A percentile compares a stretch with the other conserved stretches of the same genome.
Evolutionary conservation across 495 filamentous ascomycete genomes (phyloP).

Genomic region (Aspergillus nanangensis): DNA sequence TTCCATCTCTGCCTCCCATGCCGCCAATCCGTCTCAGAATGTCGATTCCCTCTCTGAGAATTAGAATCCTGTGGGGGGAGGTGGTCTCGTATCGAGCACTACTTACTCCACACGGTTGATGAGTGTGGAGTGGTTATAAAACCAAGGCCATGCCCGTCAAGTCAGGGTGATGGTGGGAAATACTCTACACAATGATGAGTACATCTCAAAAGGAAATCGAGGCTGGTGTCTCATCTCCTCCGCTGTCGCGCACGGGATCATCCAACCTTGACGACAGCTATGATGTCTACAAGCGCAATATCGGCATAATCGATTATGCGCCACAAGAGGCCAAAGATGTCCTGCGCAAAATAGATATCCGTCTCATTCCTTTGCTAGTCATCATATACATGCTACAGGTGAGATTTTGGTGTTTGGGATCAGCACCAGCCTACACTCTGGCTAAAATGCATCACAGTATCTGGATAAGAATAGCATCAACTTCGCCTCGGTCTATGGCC

Average conservation of each 20-base stretch:
- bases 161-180: too few species aligned
- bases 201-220: constrained; percentile 12
- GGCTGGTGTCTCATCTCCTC: constrained; percentile 6
- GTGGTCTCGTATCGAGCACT: too few species aligned
- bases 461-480: constrained; percentile 59
- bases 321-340: constrained; percentile 44
- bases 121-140: too few species aligned
- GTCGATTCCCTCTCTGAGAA: too few species aligned
- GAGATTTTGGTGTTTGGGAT: neutral
- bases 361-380: constrained; percentile 52
- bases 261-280: constrained; percentile 22
- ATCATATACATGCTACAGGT: constrained; percentile 48
- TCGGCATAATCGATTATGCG: constrained; percentile 34
- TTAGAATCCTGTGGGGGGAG: too few species aligned
- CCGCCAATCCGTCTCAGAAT: too few species aligned
- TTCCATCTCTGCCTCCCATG: too few species aligned
- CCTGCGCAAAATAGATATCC: constrained; percentile 50
- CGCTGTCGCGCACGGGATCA: constrained; percentile 4
- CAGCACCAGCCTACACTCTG: neutral
- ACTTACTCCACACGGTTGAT: too few species aligned
- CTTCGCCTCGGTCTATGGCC: constrained; percentile 55
- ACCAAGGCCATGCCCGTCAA: too few species aligned
- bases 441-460: constrained; percentile 21
- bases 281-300: constrained; percentile 17
- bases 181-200: too few species aligned